Percentiles rank a stretch among this genome's conserved stretches.
Conservation (phyloP, 176 grass and related monocot genomes). For the Melocanna baccifera region DNA sequence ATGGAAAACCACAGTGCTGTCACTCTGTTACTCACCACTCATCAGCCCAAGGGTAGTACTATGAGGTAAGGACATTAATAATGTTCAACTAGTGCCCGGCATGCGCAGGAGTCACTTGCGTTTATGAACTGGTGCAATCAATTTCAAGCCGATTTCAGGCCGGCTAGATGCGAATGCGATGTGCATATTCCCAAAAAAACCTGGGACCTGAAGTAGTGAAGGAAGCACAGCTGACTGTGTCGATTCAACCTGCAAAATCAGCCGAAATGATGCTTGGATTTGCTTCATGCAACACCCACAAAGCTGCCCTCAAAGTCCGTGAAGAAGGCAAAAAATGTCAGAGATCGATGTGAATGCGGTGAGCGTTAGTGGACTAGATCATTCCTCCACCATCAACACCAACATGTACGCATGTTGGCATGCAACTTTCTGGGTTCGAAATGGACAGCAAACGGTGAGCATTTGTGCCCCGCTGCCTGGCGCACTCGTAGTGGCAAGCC, state of each 20-base stretch:
- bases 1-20: neutral
- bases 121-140: neutral
- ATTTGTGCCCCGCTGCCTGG: neutral
- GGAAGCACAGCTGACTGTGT: neutral
- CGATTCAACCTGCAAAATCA: neutral
- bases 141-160: no score
- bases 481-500: neutral
- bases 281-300: neutral
- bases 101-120: neutral
- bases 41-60: neutral
- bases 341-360: neutral
- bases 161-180: neutral
- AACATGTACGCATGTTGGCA: neutral
- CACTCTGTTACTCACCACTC: neutral
- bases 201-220: neutral
- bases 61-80: neutral
- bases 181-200: neutral
- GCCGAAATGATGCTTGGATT: neutral
- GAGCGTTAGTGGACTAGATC: slow-evolving; percentile 11
- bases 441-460: slow-evolving; percentile 18
- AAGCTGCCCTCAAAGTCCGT: neutral
- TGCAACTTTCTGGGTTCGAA: neutral
- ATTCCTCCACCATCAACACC: slow-evolving; percentile 16
- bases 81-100: neutral
- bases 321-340: neutral